Conservation (phyloP, 805 yeast genomes). For the Hermanozyma aechmeae region DNA sequence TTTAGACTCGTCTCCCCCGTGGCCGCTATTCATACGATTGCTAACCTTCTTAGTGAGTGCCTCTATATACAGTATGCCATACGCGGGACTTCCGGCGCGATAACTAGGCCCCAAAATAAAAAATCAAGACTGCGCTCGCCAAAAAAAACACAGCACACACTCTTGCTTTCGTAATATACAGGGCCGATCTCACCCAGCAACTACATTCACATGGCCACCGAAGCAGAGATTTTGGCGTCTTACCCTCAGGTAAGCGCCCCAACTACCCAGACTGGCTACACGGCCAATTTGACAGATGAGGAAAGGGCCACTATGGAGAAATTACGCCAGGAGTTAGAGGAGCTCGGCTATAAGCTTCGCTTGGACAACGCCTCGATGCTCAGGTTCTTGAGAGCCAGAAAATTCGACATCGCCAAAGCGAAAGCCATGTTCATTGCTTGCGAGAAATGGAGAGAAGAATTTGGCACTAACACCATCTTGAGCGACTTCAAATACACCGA, state of each 20-base stretch:
- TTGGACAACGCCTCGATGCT: slow-evolving; percentile 77
- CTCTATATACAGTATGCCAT: no score
- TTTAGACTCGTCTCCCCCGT: no score
- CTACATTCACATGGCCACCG: slow-evolving; percentile 19
- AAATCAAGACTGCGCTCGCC: no score
- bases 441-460: slow-evolving; percentile 86
- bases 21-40: no score
- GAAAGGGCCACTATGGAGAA: slow-evolving; percentile 54
- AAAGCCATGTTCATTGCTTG: slow-evolving; percentile 76
- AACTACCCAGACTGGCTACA: slow-evolving; percentile 61
- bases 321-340: slow-evolving; percentile 48
- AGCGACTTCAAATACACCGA: slow-evolving; percentile 88
- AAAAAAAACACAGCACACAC: no score
- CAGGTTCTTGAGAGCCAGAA: slow-evolving; percentile 91
- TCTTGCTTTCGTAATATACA: no score
- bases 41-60: no score
- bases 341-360: slow-evolving; percentile 64
- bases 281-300: slow-evolving; percentile 65
- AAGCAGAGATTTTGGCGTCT: slow-evolving; percentile 39
- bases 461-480: slow-evolving; percentile 79
- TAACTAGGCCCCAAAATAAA: no score
- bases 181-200: no score
- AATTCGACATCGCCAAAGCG: slow-evolving; percentile 77
- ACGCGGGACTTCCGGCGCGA: no score
- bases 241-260: slow-evolving; percentile 65